phyloP scores from a whole-genome alignment of 2,329 filamentous ascomycete genomes.

The Rhynchosporium secalis region DNA sequence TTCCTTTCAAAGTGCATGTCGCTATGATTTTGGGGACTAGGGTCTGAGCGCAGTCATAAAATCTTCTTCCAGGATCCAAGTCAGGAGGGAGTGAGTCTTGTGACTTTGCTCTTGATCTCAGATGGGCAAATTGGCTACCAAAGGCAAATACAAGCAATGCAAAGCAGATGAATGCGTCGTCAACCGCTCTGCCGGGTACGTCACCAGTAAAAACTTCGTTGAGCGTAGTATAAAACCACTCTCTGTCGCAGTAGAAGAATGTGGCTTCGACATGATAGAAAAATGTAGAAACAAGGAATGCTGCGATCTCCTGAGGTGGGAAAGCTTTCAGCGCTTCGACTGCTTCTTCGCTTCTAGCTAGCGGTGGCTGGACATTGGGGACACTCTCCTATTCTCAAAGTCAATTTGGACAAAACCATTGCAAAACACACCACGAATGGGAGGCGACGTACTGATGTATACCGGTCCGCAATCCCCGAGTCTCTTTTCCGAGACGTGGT shows the following conservation, averaged over 20 bases:
- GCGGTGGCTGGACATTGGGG: too few species aligned
- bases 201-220: neutral
- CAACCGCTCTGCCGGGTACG: neutral
- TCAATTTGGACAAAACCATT: neutral
- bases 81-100: conserved; percentile 1
- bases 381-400: neutral
- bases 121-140: conserved; percentile 2
- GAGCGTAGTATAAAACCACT: conserved; percentile 6
- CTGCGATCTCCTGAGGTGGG: neutral
- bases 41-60: conserved; percentile 3
- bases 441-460: neutral
- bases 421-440: too few species aligned
- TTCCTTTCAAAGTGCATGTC: conserved; percentile 2
- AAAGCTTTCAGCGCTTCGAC: neutral
- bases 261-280: neutral
- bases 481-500: neutral
- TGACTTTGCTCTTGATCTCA: neutral
- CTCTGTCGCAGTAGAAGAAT: conserved; percentile 6
- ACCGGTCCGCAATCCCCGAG: neutral
- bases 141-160: neutral
- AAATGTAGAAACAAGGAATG: neutral
- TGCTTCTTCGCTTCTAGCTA: neutral
- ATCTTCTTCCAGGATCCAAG: neutral
- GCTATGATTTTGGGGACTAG: conserved; percentile 3
- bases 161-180: conserved; percentile 4